Evolutionary conservation across 768 basidiomycete species (phyloP).

Genomic region (Russula foetens): DNA sequence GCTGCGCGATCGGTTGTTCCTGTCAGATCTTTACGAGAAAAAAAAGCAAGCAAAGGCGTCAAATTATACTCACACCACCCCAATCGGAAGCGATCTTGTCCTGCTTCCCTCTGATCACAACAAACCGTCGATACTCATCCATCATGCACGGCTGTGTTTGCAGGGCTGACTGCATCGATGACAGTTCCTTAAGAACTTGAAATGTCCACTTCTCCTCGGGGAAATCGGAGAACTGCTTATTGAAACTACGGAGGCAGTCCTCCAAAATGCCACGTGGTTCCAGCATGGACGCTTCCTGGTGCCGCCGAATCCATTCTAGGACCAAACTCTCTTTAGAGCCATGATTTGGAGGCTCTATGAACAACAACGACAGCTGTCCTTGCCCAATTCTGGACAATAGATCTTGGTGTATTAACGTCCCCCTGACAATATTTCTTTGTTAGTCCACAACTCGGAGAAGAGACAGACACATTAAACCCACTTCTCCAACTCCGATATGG

Average conservation of each 20-base stretch:
- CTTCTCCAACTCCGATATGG: slow-evolving; percentile 19
- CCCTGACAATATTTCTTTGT: slow-evolving; percentile 18
- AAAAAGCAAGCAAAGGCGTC: background rate
- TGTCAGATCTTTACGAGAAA: slow-evolving; percentile 1
- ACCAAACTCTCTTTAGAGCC: slow-evolving; percentile 6
- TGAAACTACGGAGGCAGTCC: slow-evolving; percentile 36
- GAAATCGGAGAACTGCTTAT: slow-evolving; percentile 30
- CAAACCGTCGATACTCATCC: slow-evolving; percentile 55
- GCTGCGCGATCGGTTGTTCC: slow-evolving; percentile 29
- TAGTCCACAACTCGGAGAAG: background rate
- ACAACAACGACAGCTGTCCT: slow-evolving; percentile 43
- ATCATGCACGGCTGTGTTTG: slow-evolving; percentile 58
- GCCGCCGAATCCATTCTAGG: slow-evolving; percentile 10
- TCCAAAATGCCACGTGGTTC: slow-evolving; percentile 38
- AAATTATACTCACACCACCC: slow-evolving; percentile 40
- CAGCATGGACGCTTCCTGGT: slow-evolving; percentile 13
- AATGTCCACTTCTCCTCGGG: slow-evolving; percentile 28
- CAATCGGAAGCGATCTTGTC: slow-evolving; percentile 26
- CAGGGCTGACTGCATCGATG: slow-evolving; percentile 28
- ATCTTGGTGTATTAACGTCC: slow-evolving; percentile 8
- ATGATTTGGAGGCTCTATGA: slow-evolving; percentile 40
- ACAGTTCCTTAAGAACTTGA: slow-evolving; percentile 39
- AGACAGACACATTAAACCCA: background rate
- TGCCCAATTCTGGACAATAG: slow-evolving; percentile 45
- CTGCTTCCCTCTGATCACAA: slow-evolving; percentile 41